A percentile compares a stretch with the other conserved stretches of the same genome.
These are phyloP conservation scores for Aspergillus egyptiacus DNA, from an alignment of 495 filamentous ascomycete genomes.

Conservation along the genomic window DNA sequence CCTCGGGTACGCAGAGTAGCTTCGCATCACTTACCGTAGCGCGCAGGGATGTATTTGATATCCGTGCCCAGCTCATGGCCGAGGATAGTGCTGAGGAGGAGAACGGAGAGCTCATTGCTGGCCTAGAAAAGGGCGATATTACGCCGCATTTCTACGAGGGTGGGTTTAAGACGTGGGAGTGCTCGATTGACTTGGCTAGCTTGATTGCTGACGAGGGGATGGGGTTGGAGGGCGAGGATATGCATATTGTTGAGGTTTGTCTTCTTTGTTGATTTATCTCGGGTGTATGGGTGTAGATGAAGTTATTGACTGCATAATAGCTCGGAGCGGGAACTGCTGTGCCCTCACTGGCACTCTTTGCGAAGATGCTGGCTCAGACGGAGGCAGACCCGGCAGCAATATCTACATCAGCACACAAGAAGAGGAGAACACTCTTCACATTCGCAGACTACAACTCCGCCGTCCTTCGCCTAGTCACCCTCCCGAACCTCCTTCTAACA, in stretches of 20 bases:
- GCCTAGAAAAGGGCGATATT: conserved; percentile 76
- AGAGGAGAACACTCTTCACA: conserved; percentile 51
- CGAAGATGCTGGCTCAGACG: conserved; percentile 51
- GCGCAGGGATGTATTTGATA: conserved; percentile 87
- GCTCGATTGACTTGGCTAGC: conserved; percentile 78
- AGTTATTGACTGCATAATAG: conserved; percentile 40
- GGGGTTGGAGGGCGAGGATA: conserved; percentile 29
- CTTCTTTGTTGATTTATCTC: not conserved
- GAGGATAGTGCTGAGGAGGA: conserved; percentile 56
- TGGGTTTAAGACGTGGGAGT: conserved; percentile 99
- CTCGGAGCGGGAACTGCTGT: conserved; percentile 88
- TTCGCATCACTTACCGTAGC: conserved; percentile 51
- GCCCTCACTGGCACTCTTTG: conserved; percentile 72
- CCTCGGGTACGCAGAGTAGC: conserved; percentile 9
- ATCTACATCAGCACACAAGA: conserved; percentile 12
- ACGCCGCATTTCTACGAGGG: conserved; percentile 91
- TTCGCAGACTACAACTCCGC: conserved; percentile 86
- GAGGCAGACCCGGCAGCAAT: not conserved
- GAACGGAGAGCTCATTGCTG: conserved; percentile 43
- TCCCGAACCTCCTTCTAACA: conserved; percentile 80
- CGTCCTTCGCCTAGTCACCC: conserved; percentile 78
- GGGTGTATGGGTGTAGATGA: not conserved
- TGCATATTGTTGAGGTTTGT: conserved; percentile 71
- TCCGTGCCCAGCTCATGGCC: conserved; percentile 88
- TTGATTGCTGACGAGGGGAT: conserved; percentile 32